Evolutionary conservation across 192 early-diverging fungal species (phyloP), one percentile per base, ranked within the genome.

Genomic region (Glomus cerebriforme): DNA sequence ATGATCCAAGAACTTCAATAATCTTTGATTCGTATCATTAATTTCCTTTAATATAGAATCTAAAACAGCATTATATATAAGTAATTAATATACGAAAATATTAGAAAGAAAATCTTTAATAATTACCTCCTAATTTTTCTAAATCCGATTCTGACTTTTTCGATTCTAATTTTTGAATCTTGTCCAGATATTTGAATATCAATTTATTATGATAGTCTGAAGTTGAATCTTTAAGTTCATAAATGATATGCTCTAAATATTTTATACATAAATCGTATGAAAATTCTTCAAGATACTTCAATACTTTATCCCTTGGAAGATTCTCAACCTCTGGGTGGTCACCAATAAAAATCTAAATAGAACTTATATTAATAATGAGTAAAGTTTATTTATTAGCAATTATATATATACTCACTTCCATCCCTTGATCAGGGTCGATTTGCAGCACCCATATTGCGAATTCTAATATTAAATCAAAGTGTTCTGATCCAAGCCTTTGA

Each of bases 231-330:
- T 81, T 69, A 72, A 92, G 87, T 47, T 90, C 87, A 37, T 90
- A 85, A 74, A 98, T 92, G 31, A 97, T 86, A 79, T 96, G 89
- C 81, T 93, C 89, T 70, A 97, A 82, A 81, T 97, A 98, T 80
- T 87, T 85, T 7, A 93, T 86, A 29, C 88, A 92, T 7, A 95
- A 86, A 67, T 86, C 82, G n/a, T 87, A 67, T 13, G 92, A 92
- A 15, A 92, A 82, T 17, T 86, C 80, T 62, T 92, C 92, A 73
- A 98, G 82, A 83, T 93, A 94, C 2, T 87, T 70, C 19, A 92
- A 83, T 31, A 94, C 87, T 10, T 83, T 86, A 58, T 85, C 78
- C 32, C 92, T 86, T 37, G 92, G 91, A 47, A 93, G 88, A 0
- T 83, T 83, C 58, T 90, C 88, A 17, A 91, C 91, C 77, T 88